Conservation (phyloP, 2,329 filamentous ascomycete species). For the Pseudocercospora macadamiae region DNA sequence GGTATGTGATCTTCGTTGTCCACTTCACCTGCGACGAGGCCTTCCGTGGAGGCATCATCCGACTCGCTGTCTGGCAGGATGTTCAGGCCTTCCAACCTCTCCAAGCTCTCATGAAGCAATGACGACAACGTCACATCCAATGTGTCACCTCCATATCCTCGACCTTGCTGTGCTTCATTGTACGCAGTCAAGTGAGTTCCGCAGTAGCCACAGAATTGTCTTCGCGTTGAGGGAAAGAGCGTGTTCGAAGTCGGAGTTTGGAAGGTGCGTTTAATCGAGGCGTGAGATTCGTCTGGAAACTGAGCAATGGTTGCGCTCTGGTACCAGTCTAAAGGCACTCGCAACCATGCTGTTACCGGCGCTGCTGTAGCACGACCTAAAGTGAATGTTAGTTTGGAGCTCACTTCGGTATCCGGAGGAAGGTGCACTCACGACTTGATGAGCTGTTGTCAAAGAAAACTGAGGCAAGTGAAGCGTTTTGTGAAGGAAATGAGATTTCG, state of each 20-base stretch:
- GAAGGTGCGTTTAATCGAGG: slow-evolving; percentile 51
- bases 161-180: slow-evolving; percentile 61
- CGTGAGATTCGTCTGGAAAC: slow-evolving; percentile 71
- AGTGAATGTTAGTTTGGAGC: not conserved
- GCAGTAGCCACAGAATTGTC: slow-evolving; percentile 89
- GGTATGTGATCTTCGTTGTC: slow-evolving; percentile 16
- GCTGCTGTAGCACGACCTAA: slow-evolving; percentile 67
- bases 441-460: slow-evolving; percentile 75
- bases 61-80: slow-evolving; percentile 60
- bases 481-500: slow-evolving; percentile 67
- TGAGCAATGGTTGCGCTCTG: slow-evolving; percentile 73
- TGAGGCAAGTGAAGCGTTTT: slow-evolving; percentile 59
- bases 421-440: slow-evolving; percentile 67
- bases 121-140: slow-evolving; percentile 83
- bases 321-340: slow-evolving; percentile 81
- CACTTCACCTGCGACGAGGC: slow-evolving; percentile 20
- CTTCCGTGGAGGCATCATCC: slow-evolving; percentile 36
- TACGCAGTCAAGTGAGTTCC: slow-evolving; percentile 84
- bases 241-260: slow-evolving; percentile 54
- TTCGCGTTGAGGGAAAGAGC: slow-evolving; percentile 60
- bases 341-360: slow-evolving; percentile 78
- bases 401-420: not conserved
- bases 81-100: slow-evolving; percentile 72
- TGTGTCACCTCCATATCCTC: slow-evolving; percentile 57
- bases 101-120: slow-evolving; percentile 70